Percentiles rank a stretch among this genome's conserved stretches.
phyloP scores from a whole-genome alignment of 805 yeast species.

The Ogataea corticis region DNA sequence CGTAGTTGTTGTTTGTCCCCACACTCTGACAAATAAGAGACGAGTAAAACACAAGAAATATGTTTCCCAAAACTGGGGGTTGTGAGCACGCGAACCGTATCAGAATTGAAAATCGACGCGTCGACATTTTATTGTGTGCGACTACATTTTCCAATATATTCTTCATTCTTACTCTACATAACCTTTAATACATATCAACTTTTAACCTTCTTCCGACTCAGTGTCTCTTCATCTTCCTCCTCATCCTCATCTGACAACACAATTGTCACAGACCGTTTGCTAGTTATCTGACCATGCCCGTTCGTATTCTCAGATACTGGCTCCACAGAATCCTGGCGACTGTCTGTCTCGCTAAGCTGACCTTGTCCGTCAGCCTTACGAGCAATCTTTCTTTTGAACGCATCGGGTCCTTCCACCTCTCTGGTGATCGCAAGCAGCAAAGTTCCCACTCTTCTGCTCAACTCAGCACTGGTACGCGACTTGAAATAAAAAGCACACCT shows the following conservation, averaged over 20 bases:
- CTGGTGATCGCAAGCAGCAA: slow-evolving; percentile 66
- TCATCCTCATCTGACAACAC: background rate
- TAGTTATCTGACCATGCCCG: background rate
- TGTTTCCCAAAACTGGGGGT: background rate
- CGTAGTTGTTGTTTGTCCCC: background rate
- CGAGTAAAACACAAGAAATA: slow-evolving; percentile 11
- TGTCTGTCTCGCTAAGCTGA: slow-evolving; percentile 13
- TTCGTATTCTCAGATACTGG: slow-evolving; percentile 14
- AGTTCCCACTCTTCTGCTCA: slow-evolving; percentile 69
- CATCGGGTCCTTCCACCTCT: slow-evolving; percentile 65
- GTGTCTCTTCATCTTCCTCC: background rate
- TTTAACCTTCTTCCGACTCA: background rate
- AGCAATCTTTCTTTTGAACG: slow-evolving; percentile 47
- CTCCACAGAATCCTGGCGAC: slow-evolving; percentile 37
- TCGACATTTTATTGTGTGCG: too few relatives aligned
- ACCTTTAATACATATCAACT: background rate
- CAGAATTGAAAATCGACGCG: slow-evolving; percentile 12
- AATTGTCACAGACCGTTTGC: background rate
- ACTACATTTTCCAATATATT: too few relatives aligned
- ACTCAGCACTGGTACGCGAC: slow-evolving; percentile 70
- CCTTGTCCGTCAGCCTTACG: slow-evolving; percentile 18
- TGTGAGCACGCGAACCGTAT: background rate
- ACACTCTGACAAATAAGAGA: slow-evolving; percentile 11
- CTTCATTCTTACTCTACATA: background rate
- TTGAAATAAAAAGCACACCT: slow-evolving; percentile 72